Evolutionary conservation across 306 rosid genomes (phyloP), one percentile per base, ranked within the genome.

Genomic region (Abrus precatorius): DNA sequence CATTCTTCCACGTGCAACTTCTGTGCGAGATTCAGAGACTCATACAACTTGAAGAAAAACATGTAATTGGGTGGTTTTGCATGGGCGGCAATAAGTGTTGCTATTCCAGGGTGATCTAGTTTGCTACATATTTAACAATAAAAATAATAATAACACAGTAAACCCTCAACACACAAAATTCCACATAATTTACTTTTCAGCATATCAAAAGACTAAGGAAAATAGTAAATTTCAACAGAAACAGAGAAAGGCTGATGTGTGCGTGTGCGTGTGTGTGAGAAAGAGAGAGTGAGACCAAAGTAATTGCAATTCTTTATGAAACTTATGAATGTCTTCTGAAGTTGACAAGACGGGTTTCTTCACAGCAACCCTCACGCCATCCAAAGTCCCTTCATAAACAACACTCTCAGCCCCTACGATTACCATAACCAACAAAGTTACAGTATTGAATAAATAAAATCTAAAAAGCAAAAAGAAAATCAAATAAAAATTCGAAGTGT

Each of bases 51-150:
- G 65, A 93, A 95, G 97, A 95, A 93, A 89, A 90, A 88, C 90
- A 95, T 63, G 80, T 93, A 95, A 82, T 87, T 88, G 61, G 97
- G 99, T 55, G 97, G 97, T 85, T 84, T 94, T 53, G 98, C 98
- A 83, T 92, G 95, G 28, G 97, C 98, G 0, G 98, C 98, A 48
- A 94, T 81, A 74, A 92, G 65, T 69, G 87, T 88, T 8, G 90
- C 92, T 34, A 94, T 74, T 65, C 92, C 91, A 3, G 93, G 92
- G 84, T 94, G 94, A 82, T 89, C 93, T 80, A 94, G 76, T 89
- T 84, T 88, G 83, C 98, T 93, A 61, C 85, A 91, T 45, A 9
- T 44, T 81, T 70, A 53, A 60, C 20, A 34, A 78, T 57, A 69
- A 64, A 65, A 20, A 73, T 69, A 57, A 34, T 20, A 20, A 20